Evolutionary conservation across 495 filamentous ascomycete species (phyloP).

Genomic region (Podospora anserina): DNA sequence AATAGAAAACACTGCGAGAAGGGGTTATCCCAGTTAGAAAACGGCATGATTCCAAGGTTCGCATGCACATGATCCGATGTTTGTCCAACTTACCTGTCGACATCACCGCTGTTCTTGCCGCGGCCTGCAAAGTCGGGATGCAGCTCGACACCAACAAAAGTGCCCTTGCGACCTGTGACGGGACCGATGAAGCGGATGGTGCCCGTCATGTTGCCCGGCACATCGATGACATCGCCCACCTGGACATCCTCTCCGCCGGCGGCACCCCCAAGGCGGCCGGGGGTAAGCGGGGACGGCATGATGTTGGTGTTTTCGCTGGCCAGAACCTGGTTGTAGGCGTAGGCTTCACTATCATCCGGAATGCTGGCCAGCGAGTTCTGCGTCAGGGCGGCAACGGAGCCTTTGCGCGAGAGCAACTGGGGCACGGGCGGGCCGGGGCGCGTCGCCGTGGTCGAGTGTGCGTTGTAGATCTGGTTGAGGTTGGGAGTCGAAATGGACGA

Average conservation of each 20-base stretch:
- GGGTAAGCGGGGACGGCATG: conserved; percentile 34
- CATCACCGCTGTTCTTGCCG: conserved; percentile 95
- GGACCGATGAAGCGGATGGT: conserved; percentile 83
- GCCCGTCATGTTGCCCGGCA: conserved; percentile 91
- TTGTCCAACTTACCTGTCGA: conserved; percentile 75
- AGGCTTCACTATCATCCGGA: conserved; percentile 58
- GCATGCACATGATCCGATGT: not conserved
- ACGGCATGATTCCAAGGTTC: not conserved
- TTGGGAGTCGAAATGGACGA: conserved; percentile 60
- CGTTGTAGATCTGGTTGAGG: conserved; percentile 47
- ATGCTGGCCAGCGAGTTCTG: conserved; percentile 57
- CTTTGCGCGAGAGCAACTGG: conserved; percentile 59
- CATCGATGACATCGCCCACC: conserved; percentile 87
- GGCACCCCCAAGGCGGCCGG: conserved; percentile 30
- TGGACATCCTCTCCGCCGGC: conserved; percentile 47
- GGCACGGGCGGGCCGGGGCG: conserved; percentile 34
- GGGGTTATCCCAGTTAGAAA: conserved; percentile 14
- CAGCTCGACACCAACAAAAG: conserved; percentile 93
- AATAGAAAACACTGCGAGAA: conserved; percentile 67
- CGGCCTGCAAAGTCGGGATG: conserved; percentile 71
- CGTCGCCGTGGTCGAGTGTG: conserved; percentile 29
- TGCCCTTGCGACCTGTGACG: conserved; percentile 84
- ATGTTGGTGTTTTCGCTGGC: conserved; percentile 34
- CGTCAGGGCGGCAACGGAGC: conserved; percentile 61
- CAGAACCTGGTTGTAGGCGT: conserved; percentile 52